Base-by-base conservation (phyloP, 345 rosid species). In the Streptanthus diversifolius region DNA sequence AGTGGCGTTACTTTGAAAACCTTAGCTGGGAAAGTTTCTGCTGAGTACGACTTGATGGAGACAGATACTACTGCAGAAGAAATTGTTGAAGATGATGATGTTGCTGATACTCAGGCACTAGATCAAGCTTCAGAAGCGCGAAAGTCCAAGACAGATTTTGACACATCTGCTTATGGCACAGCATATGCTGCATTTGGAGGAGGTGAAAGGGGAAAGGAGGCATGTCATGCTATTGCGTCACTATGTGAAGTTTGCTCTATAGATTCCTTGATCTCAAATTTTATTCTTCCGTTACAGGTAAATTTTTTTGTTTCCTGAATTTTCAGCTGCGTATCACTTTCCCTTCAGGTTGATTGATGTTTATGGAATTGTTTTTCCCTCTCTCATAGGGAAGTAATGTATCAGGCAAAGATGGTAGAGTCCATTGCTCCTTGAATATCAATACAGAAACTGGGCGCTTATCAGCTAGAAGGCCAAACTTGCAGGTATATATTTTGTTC, bases 361-460 rank as follows among this genome's bases (percentile, higher is more conserved):
- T 53, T 62, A 43, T 30, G 24, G 27, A 45, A 17, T 29, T 53
- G 4, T 55, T 5, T 63, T 60, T 40, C 45, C 37, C 4, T 69
- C n/a, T 58, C 21, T 51, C 21, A 22, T 84, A 91, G 99, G 96
- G 91, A 70, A 81, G 79, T 76, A 87, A 91, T 73, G 78, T 91
- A 33, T 83, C 96, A 7, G 96, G 99, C 52, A 88, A 85, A 83
- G 82, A 76, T 75, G 92, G 93, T 32, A 95, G 93, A 21, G 86
- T 95, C 66, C 99, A 95, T 80, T 91, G 99, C 80, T 95, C 99
- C 66, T 78, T 95, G 65, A 95, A 95, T 79, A 95, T 95, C 82
- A 95, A 95, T 73, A 95, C 97, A 22, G 97, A 91, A 83, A 95
- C 99, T 10, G 97, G 99, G 53, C 91, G 96, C n/a, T 84, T 95